These are phyloP conservation scores for Castanospermum australe DNA, from an alignment of 306 rosid species.

Conservation along the genomic window DNA sequence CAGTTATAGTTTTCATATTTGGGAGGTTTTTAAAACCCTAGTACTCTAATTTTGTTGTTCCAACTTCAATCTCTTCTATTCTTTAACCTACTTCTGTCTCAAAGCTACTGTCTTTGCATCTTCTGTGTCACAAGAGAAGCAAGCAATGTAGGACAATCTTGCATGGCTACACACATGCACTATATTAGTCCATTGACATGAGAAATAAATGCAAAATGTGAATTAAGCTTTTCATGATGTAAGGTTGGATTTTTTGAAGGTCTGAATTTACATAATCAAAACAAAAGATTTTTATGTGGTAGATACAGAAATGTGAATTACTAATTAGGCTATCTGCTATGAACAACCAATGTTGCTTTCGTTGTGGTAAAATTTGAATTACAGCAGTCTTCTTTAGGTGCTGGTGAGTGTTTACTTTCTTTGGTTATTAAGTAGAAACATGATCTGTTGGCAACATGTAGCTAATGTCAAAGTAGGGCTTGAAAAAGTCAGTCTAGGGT, in stretches of 20 bases:
- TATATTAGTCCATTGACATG: not conserved
- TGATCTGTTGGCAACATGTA: constrained; percentile 19
- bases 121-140: not conserved
- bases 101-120: no score
- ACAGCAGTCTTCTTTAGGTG: not conserved
- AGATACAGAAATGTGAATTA: not conserved
- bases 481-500: not conserved
- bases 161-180: not conserved
- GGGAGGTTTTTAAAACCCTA: no score
- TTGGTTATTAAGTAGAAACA: constrained; percentile 14
- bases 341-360: not conserved
- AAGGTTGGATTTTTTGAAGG: not conserved
- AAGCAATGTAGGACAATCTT: not conserved
- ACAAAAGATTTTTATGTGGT: not conserved
- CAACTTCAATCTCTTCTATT: no score
- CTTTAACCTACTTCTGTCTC: no score
- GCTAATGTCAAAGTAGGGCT: not conserved
- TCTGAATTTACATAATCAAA: not conserved
- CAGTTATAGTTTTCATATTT: no score
- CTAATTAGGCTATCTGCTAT: not conserved
- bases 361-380: not conserved
- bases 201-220: not conserved
- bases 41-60: no score
- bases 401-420: not conserved
- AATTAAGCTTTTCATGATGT: not conserved